A percentile compares a stretch with the other conserved stretches of the same genome.
These are phyloP conservation scores for Cucurbita ficifolia DNA, from an alignment of 306 rosid species.

Conservation along the genomic window DNA sequence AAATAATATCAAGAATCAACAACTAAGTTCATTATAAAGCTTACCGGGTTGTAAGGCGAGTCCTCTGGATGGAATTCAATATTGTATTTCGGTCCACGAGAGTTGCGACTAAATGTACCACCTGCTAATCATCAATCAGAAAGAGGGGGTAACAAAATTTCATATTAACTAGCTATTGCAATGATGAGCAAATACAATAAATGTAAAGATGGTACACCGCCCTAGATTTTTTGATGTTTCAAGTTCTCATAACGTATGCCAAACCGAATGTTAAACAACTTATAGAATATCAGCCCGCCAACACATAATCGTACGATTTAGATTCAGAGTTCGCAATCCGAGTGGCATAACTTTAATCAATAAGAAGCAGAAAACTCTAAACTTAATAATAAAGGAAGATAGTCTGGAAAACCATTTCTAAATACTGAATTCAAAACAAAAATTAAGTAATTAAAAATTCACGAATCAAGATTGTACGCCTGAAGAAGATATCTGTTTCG, in stretches of 20 bases:
- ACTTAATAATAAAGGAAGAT: neutral
- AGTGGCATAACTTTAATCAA: neutral
- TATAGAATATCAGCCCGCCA: neutral
- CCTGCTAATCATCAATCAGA: constrained; percentile 23
- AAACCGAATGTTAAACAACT: neutral
- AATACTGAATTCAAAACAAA: neutral
- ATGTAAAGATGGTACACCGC: neutral
- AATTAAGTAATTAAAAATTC: neutral
- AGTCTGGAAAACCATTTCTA: neutral
- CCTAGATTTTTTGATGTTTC: neutral
- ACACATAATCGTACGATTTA: neutral
- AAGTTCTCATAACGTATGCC: neutral
- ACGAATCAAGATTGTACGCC: neutral
- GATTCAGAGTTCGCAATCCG: neutral
- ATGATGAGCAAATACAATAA: neutral
- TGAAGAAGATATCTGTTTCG: neutral
- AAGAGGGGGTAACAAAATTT: neutral
- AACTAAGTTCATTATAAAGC: constrained; percentile 4
- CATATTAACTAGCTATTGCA: neutral
- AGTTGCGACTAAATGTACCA: constrained; percentile 48
- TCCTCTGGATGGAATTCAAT: constrained; percentile 72
- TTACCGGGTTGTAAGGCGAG: constrained; percentile 72
- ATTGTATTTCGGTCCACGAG: constrained; percentile 78
- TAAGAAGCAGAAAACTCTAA: neutral
- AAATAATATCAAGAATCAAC: neutral